Evolutionary conservation across 2,329 filamentous ascomycete species (phyloP).

Genomic region (Rhynchosporium agropyri): DNA sequence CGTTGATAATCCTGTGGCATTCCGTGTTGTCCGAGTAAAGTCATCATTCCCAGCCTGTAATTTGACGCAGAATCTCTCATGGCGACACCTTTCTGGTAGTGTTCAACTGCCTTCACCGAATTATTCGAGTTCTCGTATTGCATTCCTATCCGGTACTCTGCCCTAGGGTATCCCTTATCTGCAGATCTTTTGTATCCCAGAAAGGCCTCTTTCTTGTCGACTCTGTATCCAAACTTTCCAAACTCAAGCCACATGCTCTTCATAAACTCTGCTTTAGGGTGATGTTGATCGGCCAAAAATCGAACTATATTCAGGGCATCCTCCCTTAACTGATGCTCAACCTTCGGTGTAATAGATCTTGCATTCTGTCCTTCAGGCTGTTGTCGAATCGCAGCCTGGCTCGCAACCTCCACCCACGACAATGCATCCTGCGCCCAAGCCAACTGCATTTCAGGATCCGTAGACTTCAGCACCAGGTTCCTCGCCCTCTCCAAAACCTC

Average conservation of each 20-base stretch:
- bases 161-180: slow-evolving; percentile 81
- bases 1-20: slow-evolving; percentile 78
- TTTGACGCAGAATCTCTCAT: slow-evolving; percentile 84
- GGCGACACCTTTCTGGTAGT: slow-evolving; percentile 82
- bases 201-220: slow-evolving; percentile 95
- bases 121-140: slow-evolving; percentile 96
- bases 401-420: slow-evolving; percentile 81
- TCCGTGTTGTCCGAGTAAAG: slow-evolving; percentile 88
- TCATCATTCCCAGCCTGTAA: slow-evolving; percentile 95
- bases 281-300: slow-evolving; percentile 87
- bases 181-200: slow-evolving; percentile 83
- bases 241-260: slow-evolving; percentile 97
- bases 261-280: slow-evolving; percentile 94
- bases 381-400: slow-evolving; percentile 65
- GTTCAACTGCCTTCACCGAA: slow-evolving; percentile 83
- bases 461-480: slow-evolving; percentile 82
- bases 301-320: slow-evolving; percentile 91
- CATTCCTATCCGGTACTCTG: slow-evolving; percentile 98
- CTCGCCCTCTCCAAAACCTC: slow-evolving; percentile 84
- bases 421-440: slow-evolving; percentile 95
- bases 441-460: slow-evolving; percentile 94
- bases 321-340: slow-evolving; percentile 83
- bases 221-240: slow-evolving; percentile 87
- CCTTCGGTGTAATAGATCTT: slow-evolving; percentile 77
- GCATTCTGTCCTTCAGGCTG: slow-evolving; percentile 47